These are phyloP conservation scores for Xylariales sp. DNA, from an alignment of 2,329 filamentous ascomycete genomes.

Conservation along the genomic window DNA sequence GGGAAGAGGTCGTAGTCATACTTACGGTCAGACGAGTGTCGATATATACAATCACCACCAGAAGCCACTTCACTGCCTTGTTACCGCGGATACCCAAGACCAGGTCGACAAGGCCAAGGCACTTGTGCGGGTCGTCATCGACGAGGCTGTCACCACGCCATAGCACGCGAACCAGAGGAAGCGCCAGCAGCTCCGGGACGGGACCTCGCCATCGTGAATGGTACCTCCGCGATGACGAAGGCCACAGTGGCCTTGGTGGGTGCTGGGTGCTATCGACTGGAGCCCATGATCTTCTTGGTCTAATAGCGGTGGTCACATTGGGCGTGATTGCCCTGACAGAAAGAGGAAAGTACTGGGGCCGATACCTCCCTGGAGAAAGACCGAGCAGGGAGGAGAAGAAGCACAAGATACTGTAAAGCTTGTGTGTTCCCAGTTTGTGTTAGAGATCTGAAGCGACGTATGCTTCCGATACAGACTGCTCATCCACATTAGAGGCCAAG, in stretches of 20 bases:
- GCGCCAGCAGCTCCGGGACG: slow-evolving; percentile 68
- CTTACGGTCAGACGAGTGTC: too few species aligned
- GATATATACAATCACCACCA: slow-evolving; percentile 61
- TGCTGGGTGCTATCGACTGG: neutral
- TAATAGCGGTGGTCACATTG: slow-evolving; percentile 2
- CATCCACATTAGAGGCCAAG: too few species aligned
- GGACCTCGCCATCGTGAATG: slow-evolving; percentile 75
- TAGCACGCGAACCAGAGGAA: slow-evolving; percentile 77
- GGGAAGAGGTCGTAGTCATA: too few species aligned
- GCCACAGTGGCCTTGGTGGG: neutral
- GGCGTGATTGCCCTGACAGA: slow-evolving; percentile 1
- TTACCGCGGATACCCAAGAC: slow-evolving; percentile 76
- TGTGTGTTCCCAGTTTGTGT: neutral
- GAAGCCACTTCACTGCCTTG: slow-evolving; percentile 74
- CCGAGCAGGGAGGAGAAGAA: neutral
- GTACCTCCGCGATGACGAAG: slow-evolving; percentile 76
- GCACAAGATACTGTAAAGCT: neutral
- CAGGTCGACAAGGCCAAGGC: slow-evolving; percentile 73
- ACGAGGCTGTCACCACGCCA: slow-evolving; percentile 71
- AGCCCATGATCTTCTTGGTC: neutral
- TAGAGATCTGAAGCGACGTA: slow-evolving; percentile 13
- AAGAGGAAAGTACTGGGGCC: neutral
- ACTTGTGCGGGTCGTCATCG: slow-evolving; percentile 72
- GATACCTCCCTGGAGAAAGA: neutral
- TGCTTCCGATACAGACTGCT: too few species aligned